A percentile compares a stretch with the other conserved stretches of the same genome.
phyloP scores from a whole-genome alignment of 108 stramenopile species.

The Nitzschia putrida region DNA sequence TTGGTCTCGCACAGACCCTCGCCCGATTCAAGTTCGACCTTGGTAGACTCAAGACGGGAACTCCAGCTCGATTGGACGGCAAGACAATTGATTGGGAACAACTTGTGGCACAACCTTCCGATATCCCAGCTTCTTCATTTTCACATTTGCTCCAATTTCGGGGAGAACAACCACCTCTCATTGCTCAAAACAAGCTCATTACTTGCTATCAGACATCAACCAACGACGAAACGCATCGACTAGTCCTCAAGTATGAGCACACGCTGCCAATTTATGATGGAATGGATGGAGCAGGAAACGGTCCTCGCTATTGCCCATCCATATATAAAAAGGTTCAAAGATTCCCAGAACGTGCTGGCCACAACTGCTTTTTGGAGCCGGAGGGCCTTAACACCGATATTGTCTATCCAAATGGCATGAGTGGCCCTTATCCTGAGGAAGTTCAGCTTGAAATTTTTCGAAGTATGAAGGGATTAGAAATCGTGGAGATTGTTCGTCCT shows the following conservation, averaged over 20 bases:
- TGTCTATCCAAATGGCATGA: slow-evolving; percentile 98
- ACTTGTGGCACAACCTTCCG: slow-evolving; percentile 83
- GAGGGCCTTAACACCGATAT: slow-evolving; percentile 94
- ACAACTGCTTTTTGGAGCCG: slow-evolving; percentile 97
- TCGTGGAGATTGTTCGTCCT: slow-evolving; percentile 90
- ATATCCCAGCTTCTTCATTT: slow-evolving; percentile 81
- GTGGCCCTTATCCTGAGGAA: slow-evolving; percentile 85
- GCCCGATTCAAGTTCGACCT: slow-evolving; percentile 87
- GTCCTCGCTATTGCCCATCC: slow-evolving; percentile 96
- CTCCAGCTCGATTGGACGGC: slow-evolving; percentile 93
- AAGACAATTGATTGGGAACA: slow-evolving; percentile 91
- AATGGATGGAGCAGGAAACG: slow-evolving; percentile 86
- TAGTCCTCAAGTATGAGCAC: slow-evolving; percentile 89
- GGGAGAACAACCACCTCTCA: slow-evolving; percentile 72
- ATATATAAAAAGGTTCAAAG: slow-evolving; percentile 94
- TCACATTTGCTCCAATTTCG: slow-evolving; percentile 81
- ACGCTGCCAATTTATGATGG: slow-evolving; percentile 90
- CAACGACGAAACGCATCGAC: slow-evolving; percentile 87
- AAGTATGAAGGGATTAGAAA: slow-evolving; percentile 87
- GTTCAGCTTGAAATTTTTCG: slow-evolving; percentile 88
- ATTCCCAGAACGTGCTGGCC: slow-evolving; percentile 89
- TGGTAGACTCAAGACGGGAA: slow-evolving; percentile 95
- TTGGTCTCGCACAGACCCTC: slow-evolving; percentile 89
- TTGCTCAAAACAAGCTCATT: slow-evolving; percentile 58
- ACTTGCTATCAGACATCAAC: slow-evolving; percentile 82